These are phyloP conservation scores for Pascua guehoae DNA, from an alignment of 1,284 basidiomycete genomes.

Conservation along the genomic window DNA sequence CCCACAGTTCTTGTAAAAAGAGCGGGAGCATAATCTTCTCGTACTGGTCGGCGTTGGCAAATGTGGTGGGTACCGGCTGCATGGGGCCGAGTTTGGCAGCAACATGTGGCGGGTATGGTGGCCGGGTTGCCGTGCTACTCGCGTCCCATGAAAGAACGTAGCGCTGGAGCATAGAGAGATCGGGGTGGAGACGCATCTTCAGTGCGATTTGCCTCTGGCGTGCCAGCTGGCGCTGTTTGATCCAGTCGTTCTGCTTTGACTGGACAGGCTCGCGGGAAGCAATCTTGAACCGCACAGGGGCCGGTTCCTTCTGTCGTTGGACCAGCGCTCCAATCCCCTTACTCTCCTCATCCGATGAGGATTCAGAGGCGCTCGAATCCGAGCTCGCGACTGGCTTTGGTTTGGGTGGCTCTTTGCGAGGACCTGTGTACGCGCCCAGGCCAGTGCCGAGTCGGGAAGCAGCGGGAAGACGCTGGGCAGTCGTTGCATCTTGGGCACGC, in stretches of 20 bases:
- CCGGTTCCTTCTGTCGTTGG: conserved; percentile 45
- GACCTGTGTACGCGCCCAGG: conserved; percentile 37
- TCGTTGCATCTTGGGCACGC: conserved; percentile 2
- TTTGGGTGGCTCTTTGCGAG: conserved; percentile 11
- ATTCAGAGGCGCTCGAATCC: conserved; percentile 42
- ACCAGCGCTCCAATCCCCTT: conserved; percentile 61
- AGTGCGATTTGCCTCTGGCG: conserved; percentile 43
- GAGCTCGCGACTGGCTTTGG: conserved; percentile 19
- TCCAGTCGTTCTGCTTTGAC: not conserved
- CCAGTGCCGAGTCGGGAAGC: conserved; percentile 36
- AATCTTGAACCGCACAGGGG: conserved; percentile 47
- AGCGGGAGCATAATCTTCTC: conserved; percentile 76
- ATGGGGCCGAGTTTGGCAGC: conserved; percentile 44
- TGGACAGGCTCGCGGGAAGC: conserved; percentile 57
- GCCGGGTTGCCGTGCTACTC: conserved; percentile 59
- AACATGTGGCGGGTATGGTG: conserved; percentile 55
- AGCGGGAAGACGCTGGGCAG: conserved; percentile 26
- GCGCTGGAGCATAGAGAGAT: conserved; percentile 74
- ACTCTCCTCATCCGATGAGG: conserved; percentile 55
- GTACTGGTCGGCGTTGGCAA: conserved; percentile 67
- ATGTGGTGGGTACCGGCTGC: conserved; percentile 61
- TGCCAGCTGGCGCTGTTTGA: conserved; percentile 2
- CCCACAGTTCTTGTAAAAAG: conserved; percentile 89
- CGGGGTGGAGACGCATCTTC: conserved; percentile 72
- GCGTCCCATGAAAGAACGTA: conserved; percentile 86